Evolutionary conservation across 2,329 filamentous ascomycete species (phyloP).

Genomic region (Aspergillus quadrilineatus): DNA sequence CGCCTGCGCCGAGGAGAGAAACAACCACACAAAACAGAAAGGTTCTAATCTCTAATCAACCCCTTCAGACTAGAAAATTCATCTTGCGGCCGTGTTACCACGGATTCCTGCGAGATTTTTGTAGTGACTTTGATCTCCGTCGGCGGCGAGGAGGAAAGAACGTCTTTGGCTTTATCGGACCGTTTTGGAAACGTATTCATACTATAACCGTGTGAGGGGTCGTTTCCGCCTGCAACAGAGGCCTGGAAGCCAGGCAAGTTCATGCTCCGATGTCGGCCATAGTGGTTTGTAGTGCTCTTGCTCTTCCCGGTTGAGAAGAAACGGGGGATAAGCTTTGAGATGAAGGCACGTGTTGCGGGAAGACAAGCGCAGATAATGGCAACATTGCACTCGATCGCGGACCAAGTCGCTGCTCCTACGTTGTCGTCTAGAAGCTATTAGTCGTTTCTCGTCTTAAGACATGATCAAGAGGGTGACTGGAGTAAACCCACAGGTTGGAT

Average conservation of each 20-base stretch:
- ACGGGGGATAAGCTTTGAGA: slow-evolving; percentile 28
- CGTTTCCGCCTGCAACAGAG: slow-evolving; percentile 21
- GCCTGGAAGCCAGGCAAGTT: slow-evolving; percentile 23
- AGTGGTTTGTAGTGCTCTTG: slow-evolving; percentile 22
- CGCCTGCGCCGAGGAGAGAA: background rate
- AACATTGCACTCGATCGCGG: slow-evolving; percentile 43
- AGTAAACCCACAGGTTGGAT: slow-evolving; percentile 29
- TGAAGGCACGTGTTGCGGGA: slow-evolving; percentile 31
- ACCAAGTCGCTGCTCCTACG: slow-evolving; percentile 44
- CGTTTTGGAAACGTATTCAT: slow-evolving; percentile 2
- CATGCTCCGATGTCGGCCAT: slow-evolving; percentile 16
- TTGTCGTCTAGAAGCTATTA: slow-evolving; percentile 27
- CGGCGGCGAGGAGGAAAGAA: background rate
- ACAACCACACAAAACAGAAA: background rate
- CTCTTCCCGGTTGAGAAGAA: slow-evolving; percentile 28
- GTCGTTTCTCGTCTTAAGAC: background rate
- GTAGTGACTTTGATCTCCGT: slow-evolving; percentile 32
- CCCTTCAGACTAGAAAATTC: slow-evolving; percentile 26
- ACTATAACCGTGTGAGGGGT: background rate
- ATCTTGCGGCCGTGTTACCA: slow-evolving; percentile 9
- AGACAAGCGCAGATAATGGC: slow-evolving; percentile 45
- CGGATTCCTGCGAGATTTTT: slow-evolving; percentile 24
- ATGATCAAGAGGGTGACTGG: background rate
- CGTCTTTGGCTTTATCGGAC: background rate
- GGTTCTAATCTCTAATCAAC: slow-evolving; percentile 20